A percentile compares a stretch with the other conserved stretches of the same genome.
phyloP scores from a whole-genome alignment of 192 early-diverging fungal species.

The Coemansia sp. region DNA sequence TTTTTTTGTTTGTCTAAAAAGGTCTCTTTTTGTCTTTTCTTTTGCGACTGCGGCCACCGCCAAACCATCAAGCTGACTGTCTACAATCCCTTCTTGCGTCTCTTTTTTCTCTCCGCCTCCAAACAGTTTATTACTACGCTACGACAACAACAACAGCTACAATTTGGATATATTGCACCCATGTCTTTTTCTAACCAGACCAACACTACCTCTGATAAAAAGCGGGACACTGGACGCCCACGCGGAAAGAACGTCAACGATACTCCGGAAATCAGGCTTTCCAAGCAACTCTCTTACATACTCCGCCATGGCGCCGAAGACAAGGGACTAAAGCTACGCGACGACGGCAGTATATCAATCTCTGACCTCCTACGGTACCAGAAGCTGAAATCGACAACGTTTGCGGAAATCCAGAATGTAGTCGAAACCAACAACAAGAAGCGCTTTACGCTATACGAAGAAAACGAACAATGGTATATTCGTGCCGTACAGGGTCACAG shows the following conservation, averaged over 20 bases:
- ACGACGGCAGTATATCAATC: constrained; percentile 77
- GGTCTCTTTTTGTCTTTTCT: too few species aligned
- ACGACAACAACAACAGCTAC: not conserved
- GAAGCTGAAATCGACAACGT: constrained; percentile 61
- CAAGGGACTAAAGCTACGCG: constrained; percentile 70
- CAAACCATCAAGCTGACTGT: not conserved
- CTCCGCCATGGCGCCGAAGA: constrained; percentile 84
- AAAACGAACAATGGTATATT: constrained; percentile 60
- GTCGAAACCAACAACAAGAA: constrained; percentile 85
- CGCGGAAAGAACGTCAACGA: constrained; percentile 14
- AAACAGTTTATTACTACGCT: not conserved
- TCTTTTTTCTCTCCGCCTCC: not conserved
- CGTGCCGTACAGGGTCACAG: constrained; percentile 90
- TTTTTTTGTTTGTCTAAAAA: not conserved
- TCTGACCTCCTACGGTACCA: constrained; percentile 63
- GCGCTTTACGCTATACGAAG: constrained; percentile 66
- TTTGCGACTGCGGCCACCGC: not conserved
- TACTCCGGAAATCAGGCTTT: constrained; percentile 59
- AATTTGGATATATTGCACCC: not conserved
- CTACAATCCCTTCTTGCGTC: not conserved
- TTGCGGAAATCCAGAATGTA: constrained; percentile 65
- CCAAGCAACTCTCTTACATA: constrained; percentile 80
- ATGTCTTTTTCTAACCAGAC: not conserved
- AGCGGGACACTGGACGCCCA: not conserved
- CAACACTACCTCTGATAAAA: not conserved